Evolutionary conservation across 2,329 filamentous ascomycete genomes (phyloP), one percentile per base, ranked within the genome.

Genomic region (Calonectria hawksworthii): DNA sequence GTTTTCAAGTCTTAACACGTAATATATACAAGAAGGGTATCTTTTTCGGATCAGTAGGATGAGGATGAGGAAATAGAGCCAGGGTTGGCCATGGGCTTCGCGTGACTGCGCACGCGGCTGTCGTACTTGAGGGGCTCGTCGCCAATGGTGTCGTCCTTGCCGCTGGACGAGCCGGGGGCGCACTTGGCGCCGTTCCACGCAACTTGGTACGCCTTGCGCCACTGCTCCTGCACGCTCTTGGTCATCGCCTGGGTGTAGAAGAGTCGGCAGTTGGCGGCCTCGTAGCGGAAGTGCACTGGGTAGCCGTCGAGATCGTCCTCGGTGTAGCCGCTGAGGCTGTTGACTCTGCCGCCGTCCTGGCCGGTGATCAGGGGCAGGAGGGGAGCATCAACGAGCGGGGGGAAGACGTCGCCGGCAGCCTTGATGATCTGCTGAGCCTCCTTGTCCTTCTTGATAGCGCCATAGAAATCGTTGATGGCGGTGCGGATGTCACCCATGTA

Each of bases 211-310:
- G 72, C 77, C 21, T 63, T 72, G 14, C 83, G 84, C 92, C 92
- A 93, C 41, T 91, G 79, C n/a, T 83, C 84, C 2, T 85, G 86
- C 2, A 90, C 86, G 72, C 92, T 86, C 4, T 86, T 82, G 41
- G 90, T 82, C 83, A 91, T 92, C 3, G 86, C 82, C 21, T 86
- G 80, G 2, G 92, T 92, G 74, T 90, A 93, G 80, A 89, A 94
- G 16, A 93, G 81, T 7, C 91, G 86, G 76, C 92, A 94, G 77
- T 92, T 89, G 0, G 92, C 90, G 1, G 90, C 87, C 76, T 93
- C 89, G 71, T 91, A 90, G 2, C 90, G 83, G 79, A 93, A 94
- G 77, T 94, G 92, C 21, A 80, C 71, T 0, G 79, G 79, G 34
- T 81, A 81, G 18, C 79, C 79, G n/a, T 79, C 63, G 0, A 81